Percentiles rank a stretch among this genome's conserved stretches.
These are phyloP conservation scores for Solidago caesia DNA, from an alignment of 129 eudicot genomes.

Conservation along the genomic window DNA sequence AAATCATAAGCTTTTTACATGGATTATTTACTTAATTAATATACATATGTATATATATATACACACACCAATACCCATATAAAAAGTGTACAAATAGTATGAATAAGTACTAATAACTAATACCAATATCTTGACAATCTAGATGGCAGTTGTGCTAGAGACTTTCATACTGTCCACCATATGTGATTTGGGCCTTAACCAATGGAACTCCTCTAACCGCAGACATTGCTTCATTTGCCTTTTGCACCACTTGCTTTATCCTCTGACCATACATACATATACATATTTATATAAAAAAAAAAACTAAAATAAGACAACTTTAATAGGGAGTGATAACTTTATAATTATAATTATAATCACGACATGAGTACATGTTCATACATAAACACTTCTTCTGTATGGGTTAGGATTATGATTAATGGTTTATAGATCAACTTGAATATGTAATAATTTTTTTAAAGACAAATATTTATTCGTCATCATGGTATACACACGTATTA, in stretches of 20 bases:
- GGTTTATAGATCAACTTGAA: no score
- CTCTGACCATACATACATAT: conserved; percentile 47
- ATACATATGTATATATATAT: background rate
- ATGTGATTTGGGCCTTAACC: conserved; percentile 72
- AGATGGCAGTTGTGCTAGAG: background rate
- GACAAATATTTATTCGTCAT: no score
- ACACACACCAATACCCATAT: no score
- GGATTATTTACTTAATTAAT: conserved; percentile 4
- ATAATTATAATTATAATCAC: no score
- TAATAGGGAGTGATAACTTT: no score
- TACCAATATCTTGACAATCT: background rate
- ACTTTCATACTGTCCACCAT: conserved; percentile 75
- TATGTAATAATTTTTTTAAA: no score
- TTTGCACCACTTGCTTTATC: conserved; percentile 60
- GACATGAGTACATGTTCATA: no score
- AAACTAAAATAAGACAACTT: background rate
- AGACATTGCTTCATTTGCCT: conserved; percentile 74
- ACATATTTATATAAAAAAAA: background rate
- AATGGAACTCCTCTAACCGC: conserved; percentile 64
- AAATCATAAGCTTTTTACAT: background rate
- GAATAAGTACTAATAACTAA: background rate
- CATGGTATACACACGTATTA: no score
- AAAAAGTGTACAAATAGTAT: background rate
- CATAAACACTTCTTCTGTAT: no score
- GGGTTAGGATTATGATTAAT: no score